These are phyloP conservation scores for Cryphonectria parasitica DNA, from an alignment of 2,329 filamentous ascomycete species.

Conservation along the genomic window DNA sequence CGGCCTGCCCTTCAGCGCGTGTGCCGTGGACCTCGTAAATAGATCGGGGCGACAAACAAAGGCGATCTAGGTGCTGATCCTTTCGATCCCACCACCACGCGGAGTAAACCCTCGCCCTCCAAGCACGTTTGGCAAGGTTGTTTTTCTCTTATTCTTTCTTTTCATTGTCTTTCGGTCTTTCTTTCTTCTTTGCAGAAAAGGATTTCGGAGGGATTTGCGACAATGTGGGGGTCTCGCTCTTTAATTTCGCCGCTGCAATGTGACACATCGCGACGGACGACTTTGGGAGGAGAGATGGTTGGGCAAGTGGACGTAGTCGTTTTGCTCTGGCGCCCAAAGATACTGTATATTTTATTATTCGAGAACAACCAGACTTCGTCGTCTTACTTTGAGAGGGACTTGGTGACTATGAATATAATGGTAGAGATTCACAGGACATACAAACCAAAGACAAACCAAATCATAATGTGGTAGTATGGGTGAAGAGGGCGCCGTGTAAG, in stretches of 20 bases:
- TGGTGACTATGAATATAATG: neutral
- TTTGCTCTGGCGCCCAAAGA: neutral
- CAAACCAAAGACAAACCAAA: neutral
- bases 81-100: neutral
- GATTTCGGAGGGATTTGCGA: neutral
- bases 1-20: neutral
- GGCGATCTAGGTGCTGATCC: neutral
- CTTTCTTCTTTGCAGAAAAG: neutral
- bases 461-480: conserved; percentile 11
- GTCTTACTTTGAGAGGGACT: neutral
- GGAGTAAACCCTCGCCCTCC: neutral
- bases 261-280: neutral
- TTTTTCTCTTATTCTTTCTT: neutral
- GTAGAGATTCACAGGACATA: neutral
- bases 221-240: neutral
- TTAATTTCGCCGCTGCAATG: neutral
- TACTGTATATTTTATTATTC: neutral
- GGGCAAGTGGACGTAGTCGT: neutral
- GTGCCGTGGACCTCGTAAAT: neutral
- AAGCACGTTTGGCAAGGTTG: neutral
- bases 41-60: neutral
- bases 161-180: too few species aligned
- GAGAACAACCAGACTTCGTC: neutral
- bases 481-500: conserved; percentile 32
- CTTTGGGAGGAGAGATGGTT: neutral